Base-by-base conservation (phyloP, 495 filamentous ascomycete genomes). In the Bacidia gigantensis region DNA sequence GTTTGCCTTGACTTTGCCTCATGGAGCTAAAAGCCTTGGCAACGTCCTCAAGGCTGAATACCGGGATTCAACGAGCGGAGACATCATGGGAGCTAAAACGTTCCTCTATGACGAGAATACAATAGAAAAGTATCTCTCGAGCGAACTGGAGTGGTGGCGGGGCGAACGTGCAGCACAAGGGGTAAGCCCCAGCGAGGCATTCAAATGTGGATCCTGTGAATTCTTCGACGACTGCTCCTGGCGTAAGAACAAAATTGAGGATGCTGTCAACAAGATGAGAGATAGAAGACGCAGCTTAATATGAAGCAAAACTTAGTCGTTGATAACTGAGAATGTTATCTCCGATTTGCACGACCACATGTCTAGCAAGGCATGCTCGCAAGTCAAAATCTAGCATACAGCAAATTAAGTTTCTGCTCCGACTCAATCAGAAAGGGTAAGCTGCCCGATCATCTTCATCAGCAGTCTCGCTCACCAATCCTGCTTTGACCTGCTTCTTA, bases 111-210 rank as follows among this genome's bases (percentile, higher is more conserved):
- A 89, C 55, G 74, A 74, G 2, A 62, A 69, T 1, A 68, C 62
- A 17, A 65, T 96, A 49, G 72, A 79, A 25, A 59, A 60, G 1
- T 92, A 94, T 61, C 56, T 95, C 1, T 60, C 65, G 2, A 71
- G 81, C 21, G 80, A 83, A 61, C 76, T 97, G 75, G 62, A 70
- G 23, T 97, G 87, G 88, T 97, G 92, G 92, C 78, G 74, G 40
- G 92, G 93, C 2, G 73, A 87, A 62, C 65, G 89, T 17, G 68
- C 73, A 51, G 78, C 89, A 0, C 69, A 75, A n/a, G 92, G 92
- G 10, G 93, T 97, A 7, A 67, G 74, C n/a, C 72, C 93, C 11
- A 81, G 89, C 64, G 93, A 97, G 54, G 86, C 86, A 0, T 95
- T 82, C 73, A 98, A 98, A 66, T 98, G 92, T 62, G 69, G 76